phyloP scores from a whole-genome alignment of 176 grass and related monocot genomes.

The Oryza australiensis region DNA sequence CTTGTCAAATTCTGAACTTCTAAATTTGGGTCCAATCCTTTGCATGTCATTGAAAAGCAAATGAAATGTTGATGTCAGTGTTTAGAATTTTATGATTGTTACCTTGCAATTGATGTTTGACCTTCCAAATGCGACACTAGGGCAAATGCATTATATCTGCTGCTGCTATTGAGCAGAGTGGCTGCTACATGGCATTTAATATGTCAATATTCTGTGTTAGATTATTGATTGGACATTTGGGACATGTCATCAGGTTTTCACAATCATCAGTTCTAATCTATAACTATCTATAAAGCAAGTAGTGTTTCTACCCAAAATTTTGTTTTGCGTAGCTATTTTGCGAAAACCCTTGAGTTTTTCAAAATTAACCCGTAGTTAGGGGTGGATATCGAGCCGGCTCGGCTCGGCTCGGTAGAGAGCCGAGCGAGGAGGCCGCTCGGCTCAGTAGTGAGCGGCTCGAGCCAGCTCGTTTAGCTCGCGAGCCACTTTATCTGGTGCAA shows the following conservation, averaged over 20 bases:
- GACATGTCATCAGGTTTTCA: constrained; percentile 20
- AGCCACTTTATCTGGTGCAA: too few species aligned
- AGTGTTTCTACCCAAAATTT: too few species aligned
- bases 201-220: not conserved
- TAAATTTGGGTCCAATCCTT: constrained; percentile 5
- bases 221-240: not conserved
- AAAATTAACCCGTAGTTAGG: too few species aligned
- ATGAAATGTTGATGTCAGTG: not conserved
- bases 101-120: not conserved
- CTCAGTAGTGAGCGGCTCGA: too few species aligned
- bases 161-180: not conserved
- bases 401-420: too few species aligned
- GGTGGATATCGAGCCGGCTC: too few species aligned
- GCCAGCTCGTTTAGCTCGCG: too few species aligned
- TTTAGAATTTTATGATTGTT: not conserved
- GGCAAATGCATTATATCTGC: not conserved
- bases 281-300: too few species aligned
- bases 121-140: not conserved
- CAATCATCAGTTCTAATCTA: not conserved
- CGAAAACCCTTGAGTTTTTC: too few species aligned
- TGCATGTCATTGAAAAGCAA: constrained; percentile 14
- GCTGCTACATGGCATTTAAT: not conserved
- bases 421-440: too few species aligned
- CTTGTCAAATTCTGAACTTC: not conserved
- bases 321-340: too few species aligned